A percentile compares a stretch with the other conserved stretches of the same genome.
phyloP scores from a whole-genome alignment of 768 basidiomycete genomes.

The Lentinus tigrinus region DNA sequence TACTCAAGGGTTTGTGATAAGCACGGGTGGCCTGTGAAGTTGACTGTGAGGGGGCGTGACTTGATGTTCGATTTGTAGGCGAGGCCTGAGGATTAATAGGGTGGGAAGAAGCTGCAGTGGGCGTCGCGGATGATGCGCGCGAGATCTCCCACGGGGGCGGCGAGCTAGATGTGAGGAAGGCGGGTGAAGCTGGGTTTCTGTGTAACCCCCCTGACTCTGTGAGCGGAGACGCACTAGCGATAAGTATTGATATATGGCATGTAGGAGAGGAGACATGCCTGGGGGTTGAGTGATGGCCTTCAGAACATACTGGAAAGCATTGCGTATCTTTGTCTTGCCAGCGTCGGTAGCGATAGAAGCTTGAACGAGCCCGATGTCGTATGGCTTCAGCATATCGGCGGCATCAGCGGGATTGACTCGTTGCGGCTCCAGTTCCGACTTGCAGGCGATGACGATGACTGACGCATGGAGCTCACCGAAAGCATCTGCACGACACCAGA shows the following conservation, averaged over 20 bases:
- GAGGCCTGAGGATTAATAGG: slow-evolving; percentile 29
- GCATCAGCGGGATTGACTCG: slow-evolving; percentile 59
- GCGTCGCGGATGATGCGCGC: slow-evolving; percentile 48
- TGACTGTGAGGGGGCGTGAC: slow-evolving; percentile 15
- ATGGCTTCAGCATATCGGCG: slow-evolving; percentile 47
- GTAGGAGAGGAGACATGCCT: slow-evolving; percentile 26
- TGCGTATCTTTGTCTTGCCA: slow-evolving; percentile 72
- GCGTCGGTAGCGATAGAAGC: slow-evolving; percentile 55
- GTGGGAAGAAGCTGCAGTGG: slow-evolving; percentile 43
- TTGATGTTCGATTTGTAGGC: slow-evolving; percentile 31
- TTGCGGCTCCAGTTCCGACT: slow-evolving; percentile 68
- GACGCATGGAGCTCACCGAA: slow-evolving; percentile 59
- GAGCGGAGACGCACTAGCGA: background rate
- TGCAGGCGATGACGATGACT: slow-evolving; percentile 81
- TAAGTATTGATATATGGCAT: background rate
- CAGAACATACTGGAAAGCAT: slow-evolving; percentile 72
- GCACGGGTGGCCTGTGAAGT: slow-evolving; percentile 8
- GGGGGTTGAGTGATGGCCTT: slow-evolving; percentile 21
- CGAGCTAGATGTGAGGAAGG: slow-evolving; percentile 44
- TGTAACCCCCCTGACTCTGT: slow-evolving; percentile 33
- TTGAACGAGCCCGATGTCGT: slow-evolving; percentile 79
- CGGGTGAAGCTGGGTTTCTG: slow-evolving; percentile 75
- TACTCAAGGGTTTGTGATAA: slow-evolving; percentile 6
- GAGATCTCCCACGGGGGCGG: slow-evolving; percentile 50
- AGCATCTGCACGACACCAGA: slow-evolving; percentile 42